Conservation (phyloP, 495 filamentous ascomycete species). For the Trichocladium uniseriatum region DNA sequence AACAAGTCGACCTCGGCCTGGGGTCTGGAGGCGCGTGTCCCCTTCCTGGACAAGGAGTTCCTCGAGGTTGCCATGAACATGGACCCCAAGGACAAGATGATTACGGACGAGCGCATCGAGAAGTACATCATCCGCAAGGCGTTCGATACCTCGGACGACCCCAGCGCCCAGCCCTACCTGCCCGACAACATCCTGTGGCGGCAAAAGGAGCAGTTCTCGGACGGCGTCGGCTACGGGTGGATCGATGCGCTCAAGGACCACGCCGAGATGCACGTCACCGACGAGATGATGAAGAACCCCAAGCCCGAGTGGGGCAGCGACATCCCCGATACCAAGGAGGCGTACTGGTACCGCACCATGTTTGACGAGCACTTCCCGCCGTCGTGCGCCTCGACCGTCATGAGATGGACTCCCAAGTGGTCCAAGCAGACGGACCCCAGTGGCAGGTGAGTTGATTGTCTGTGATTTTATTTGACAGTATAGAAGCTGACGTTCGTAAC, state of each 20-base stretch:
- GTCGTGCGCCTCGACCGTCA: slow-evolving; percentile 82
- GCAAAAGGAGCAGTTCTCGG: slow-evolving; percentile 98
- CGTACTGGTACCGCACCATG: slow-evolving; percentile 97
- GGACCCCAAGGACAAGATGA: slow-evolving; percentile 91
- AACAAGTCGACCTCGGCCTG: slow-evolving; percentile 99
- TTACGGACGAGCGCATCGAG: slow-evolving; percentile 81
- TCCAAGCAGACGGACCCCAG: slow-evolving; percentile 90
- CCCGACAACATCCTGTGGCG: slow-evolving; percentile 93
- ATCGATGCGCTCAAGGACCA: slow-evolving; percentile 94
- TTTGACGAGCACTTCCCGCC: slow-evolving; percentile 97
- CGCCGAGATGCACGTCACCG: slow-evolving; percentile 76
- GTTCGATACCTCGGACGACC: slow-evolving; percentile 85
- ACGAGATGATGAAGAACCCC: slow-evolving; percentile 95
- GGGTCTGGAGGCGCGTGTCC: slow-evolving; percentile 96
- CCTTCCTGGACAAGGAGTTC: slow-evolving; percentile 96
- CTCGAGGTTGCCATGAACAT: slow-evolving; percentile 84
- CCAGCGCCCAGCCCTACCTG: slow-evolving; percentile 68
- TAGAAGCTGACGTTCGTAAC: slow-evolving; percentile 9
- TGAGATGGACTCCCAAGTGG: slow-evolving; percentile 98
- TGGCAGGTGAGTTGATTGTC: slow-evolving; percentile 57
- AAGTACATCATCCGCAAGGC: slow-evolving; percentile 97
- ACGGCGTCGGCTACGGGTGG: slow-evolving; percentile 98
- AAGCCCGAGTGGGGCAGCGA: slow-evolving; percentile 90
- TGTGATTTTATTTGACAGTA: neutral
- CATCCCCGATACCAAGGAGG: slow-evolving; percentile 92